A percentile compares a stretch with the other conserved stretches of the same genome.
phyloP scores from a whole-genome alignment of 257 asterid species.

The Eustoma russellianum region DNA sequence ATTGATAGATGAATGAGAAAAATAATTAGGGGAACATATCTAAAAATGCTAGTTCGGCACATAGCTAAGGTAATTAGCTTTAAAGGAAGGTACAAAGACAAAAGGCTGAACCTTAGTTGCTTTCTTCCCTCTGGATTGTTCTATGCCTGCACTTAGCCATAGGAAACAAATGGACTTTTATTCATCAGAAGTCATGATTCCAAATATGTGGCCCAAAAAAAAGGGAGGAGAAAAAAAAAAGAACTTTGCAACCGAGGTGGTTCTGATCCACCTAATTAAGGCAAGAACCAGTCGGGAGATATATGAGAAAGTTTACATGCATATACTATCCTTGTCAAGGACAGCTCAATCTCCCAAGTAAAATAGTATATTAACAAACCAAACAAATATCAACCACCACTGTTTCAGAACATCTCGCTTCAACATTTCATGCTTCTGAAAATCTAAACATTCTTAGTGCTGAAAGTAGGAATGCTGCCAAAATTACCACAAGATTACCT shows the following conservation, averaged over 20 bases:
- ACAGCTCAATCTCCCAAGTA: too few relatives aligned
- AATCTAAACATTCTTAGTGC: too few relatives aligned
- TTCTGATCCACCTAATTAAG: constrained; percentile 2
- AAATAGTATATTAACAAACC: too few relatives aligned
- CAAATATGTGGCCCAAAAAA: too few relatives aligned
- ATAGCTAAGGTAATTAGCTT: constrained; percentile 3
- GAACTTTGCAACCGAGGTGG: too few relatives aligned
- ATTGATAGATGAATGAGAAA: neutral
- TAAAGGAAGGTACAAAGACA: constrained; percentile 8
- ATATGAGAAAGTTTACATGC: neutral
- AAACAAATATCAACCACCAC: too few relatives aligned
- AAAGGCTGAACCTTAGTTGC: constrained; percentile 12
- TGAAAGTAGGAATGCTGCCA: too few relatives aligned
- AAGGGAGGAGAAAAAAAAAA: too few relatives aligned
- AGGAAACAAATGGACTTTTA: neutral
- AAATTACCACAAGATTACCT: too few relatives aligned
- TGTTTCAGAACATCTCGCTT: too few relatives aligned
- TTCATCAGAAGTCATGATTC: neutral
- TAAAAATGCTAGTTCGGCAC: neutral
- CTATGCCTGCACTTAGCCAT: constrained; percentile 12
- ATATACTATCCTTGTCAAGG: too few relatives aligned
- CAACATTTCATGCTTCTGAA: too few relatives aligned
- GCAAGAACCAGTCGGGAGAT: neutral
- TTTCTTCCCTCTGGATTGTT: constrained; percentile 4
- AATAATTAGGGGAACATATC: neutral